Conservation (phyloP, 2,329 filamentous ascomycete genomes). For the Alternaria tenuissima region DNA sequence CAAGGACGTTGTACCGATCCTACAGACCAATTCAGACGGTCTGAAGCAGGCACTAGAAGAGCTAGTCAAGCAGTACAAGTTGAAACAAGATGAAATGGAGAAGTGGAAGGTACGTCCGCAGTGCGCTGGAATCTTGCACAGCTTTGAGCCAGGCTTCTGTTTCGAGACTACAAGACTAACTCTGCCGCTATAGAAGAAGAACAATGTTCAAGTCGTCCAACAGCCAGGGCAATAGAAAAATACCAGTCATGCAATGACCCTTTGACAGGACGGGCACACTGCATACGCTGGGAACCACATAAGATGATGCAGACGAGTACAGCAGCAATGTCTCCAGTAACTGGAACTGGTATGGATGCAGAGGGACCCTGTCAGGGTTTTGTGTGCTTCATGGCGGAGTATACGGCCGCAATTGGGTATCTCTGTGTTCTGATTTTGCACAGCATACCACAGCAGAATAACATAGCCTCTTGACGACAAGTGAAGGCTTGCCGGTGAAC, state of each 20-base stretch:
- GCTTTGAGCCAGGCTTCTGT: background rate
- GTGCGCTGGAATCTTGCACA: background rate
- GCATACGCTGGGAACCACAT: constrained; percentile 24
- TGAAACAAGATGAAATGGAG: constrained; percentile 93
- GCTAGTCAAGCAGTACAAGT: constrained; percentile 94
- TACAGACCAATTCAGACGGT: constrained; percentile 93
- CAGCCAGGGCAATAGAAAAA: constrained; percentile 58
- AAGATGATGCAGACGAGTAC: constrained; percentile 22
- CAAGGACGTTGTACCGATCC: constrained; percentile 86
- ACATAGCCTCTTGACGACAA: constrained; percentile 1
- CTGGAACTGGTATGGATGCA: constrained; percentile 5
- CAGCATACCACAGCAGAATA: constrained; percentile 8
- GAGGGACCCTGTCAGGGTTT: background rate
- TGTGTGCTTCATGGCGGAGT: background rate
- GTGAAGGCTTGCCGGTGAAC: background rate
- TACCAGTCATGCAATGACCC: constrained; percentile 18
- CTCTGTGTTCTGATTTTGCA: background rate
- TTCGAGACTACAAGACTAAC: constrained; percentile 17
- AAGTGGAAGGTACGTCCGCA: constrained; percentile 88
- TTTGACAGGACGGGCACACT: constrained; percentile 25
- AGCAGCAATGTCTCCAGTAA: constrained; percentile 18
- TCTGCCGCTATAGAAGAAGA: constrained; percentile 73
- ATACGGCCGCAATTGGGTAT: background rate
- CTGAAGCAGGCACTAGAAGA: constrained; percentile 94
- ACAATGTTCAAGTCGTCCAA: constrained; percentile 87